A percentile compares a stretch with the other conserved stretches of the same genome.
Conservation (phyloP, 805 yeast species). For the Monosporozyma unispora region DNA sequence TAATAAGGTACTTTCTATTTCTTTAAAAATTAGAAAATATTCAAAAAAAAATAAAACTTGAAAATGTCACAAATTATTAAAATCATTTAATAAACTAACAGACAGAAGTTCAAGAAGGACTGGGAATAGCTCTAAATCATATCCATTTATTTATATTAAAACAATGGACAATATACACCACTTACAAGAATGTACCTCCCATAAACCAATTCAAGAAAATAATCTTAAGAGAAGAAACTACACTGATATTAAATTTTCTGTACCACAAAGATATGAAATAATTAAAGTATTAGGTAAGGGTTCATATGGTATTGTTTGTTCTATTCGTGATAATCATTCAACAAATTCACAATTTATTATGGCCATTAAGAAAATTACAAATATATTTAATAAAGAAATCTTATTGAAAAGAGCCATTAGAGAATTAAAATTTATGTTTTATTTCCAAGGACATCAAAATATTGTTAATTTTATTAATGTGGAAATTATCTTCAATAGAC, state of each 20-base stretch:
- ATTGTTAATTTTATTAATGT: constrained; percentile 66
- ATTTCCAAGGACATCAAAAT: constrained; percentile 79
- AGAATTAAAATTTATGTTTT: constrained; percentile 72
- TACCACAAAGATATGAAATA: constrained; percentile 53
- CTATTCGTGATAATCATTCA: constrained; percentile 38
- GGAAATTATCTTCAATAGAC: constrained; percentile 55
- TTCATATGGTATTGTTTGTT: constrained; percentile 78
- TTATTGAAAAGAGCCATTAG: constrained; percentile 72
- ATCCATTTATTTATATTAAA: too few species aligned
- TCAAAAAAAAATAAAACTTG: too few species aligned
- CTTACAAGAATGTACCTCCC: constrained; percentile 92
- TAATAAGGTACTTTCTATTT: constrained; percentile 51
- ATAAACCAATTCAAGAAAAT: background rate
- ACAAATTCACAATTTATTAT: constrained; percentile 21
- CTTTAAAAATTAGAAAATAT: constrained; percentile 41
- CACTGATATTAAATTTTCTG: constrained; percentile 50
- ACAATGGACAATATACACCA: too few species aligned
- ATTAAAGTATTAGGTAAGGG: constrained; percentile 65
- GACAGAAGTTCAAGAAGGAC: too few species aligned
- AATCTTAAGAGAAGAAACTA: constrained; percentile 24
- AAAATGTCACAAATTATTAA: constrained; percentile 40
- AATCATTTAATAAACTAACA: too few species aligned
- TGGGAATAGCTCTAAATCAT: too few species aligned
- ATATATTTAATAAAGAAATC: constrained; percentile 57
- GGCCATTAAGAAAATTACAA: constrained; percentile 76